phyloP scores from a whole-genome alignment of 2,329 filamentous ascomycete species.

The Alternaria sp. region DNA sequence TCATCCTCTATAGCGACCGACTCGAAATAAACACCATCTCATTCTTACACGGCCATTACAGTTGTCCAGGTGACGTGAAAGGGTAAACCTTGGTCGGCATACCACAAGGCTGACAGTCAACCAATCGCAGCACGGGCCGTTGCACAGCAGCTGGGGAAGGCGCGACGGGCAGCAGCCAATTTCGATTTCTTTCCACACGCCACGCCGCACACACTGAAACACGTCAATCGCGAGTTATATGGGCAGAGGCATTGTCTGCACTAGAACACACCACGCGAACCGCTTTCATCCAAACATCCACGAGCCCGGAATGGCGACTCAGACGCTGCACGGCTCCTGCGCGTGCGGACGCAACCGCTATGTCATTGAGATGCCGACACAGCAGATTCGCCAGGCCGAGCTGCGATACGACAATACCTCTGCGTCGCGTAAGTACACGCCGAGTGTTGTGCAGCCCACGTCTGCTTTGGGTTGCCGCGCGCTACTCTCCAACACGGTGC shows the following conservation, averaged over 20 bases:
- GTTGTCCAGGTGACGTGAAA: slow-evolving; percentile 2
- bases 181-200: slow-evolving; percentile 12
- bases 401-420: slow-evolving; percentile 70
- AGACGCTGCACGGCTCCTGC: slow-evolving; percentile 75
- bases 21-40: background rate
- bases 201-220: slow-evolving; percentile 13
- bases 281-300: background rate
- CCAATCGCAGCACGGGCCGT: slow-evolving; percentile 18
- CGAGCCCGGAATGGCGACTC: slow-evolving; percentile 35
- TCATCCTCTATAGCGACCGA: background rate
- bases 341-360: slow-evolving; percentile 88
- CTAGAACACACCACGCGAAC: background rate
- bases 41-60: background rate
- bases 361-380: slow-evolving; percentile 70
- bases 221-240: slow-evolving; percentile 1
- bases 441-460: background rate
- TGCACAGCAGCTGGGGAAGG: slow-evolving; percentile 8
- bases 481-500: background rate
- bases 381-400: slow-evolving; percentile 68
- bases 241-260: background rate
- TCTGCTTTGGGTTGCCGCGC: background rate
- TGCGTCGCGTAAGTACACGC: slow-evolving; percentile 69
- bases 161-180: slow-evolving; percentile 10
- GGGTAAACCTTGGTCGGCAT: slow-evolving; percentile 3
- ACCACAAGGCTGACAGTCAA: background rate